These are phyloP conservation scores for Microsporum ferrugineum DNA, from an alignment of 2,329 filamentous ascomycete genomes.

Conservation along the genomic window DNA sequence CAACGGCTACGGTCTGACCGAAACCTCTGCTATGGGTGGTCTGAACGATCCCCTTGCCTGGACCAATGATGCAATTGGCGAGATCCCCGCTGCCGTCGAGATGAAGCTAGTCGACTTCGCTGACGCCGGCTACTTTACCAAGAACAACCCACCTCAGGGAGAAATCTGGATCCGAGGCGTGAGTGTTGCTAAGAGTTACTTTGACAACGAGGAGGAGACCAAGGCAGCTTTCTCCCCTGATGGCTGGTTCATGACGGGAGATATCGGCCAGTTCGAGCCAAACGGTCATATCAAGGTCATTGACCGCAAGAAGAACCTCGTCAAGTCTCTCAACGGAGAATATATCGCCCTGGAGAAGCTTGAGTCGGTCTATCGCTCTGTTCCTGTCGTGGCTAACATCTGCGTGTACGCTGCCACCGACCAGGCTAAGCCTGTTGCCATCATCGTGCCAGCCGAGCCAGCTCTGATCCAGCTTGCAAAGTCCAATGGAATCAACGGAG, in stretches of 20 bases:
- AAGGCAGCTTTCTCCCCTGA: conserved; percentile 67
- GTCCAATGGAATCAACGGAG: conserved; percentile 34
- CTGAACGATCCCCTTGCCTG: conserved; percentile 60
- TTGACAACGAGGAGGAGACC: conserved; percentile 81
- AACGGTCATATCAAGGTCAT: conserved; percentile 84
- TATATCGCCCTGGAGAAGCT: conserved; percentile 96
- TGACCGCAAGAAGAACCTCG: conserved; percentile 96
- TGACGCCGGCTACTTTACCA: conserved; percentile 82
- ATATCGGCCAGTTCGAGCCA: conserved; percentile 77
- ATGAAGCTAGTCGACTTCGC: conserved; percentile 75
- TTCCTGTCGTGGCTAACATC: conserved; percentile 44
- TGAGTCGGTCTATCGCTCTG: conserved; percentile 71
- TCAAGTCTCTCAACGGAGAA: conserved; percentile 94
- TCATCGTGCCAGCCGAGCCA: conserved; percentile 54
- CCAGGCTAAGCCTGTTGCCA: conserved; percentile 45
- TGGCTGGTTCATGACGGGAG: conserved; percentile 95
- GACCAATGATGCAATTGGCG: conserved; percentile 55
- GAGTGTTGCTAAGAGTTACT: conserved; percentile 73
- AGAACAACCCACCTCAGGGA: conserved; percentile 83
- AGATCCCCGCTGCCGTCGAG: conserved; percentile 56
- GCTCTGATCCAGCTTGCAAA: conserved; percentile 49
- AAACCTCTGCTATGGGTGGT: conserved; percentile 60
- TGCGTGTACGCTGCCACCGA: conserved; percentile 45
- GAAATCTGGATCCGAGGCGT: conserved; percentile 76
- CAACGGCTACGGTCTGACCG: conserved; percentile 83